Conservation (phyloP, 768 basidiomycete genomes). For the Daedalea quercina region DNA sequence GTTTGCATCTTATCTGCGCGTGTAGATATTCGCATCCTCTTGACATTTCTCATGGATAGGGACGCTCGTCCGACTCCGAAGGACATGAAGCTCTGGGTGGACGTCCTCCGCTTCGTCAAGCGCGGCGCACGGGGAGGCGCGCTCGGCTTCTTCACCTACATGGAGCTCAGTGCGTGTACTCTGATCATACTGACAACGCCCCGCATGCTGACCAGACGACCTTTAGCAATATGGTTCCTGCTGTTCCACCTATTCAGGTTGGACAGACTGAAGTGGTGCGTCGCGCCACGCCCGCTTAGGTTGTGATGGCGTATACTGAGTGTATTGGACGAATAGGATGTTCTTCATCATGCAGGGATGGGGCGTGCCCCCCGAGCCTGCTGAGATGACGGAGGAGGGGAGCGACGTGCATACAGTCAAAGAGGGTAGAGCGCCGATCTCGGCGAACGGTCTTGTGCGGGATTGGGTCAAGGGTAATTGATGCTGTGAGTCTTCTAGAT, state of each 20-base stretch:
- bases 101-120: slow-evolving; percentile 44
- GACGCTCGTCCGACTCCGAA: slow-evolving; percentile 35
- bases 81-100: slow-evolving; percentile 55
- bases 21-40: slow-evolving; percentile 40
- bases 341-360: slow-evolving; percentile 45
- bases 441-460: not conserved
- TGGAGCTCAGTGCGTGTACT: slow-evolving; percentile 40
- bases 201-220: not conserved
- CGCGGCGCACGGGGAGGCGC: slow-evolving; percentile 39
- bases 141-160: slow-evolving; percentile 50
- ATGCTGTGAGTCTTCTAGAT: no score
- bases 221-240: slow-evolving; percentile 32
- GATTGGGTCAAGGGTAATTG: not conserved
- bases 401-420: not conserved
- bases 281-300: not conserved
- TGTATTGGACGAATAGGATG: slow-evolving; percentile 22
- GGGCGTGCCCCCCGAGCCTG: slow-evolving; percentile 27
- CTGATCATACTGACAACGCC: not conserved
- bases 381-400: not conserved
- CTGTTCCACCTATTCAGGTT: slow-evolving; percentile 40
- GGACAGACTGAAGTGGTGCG: slow-evolving; percentile 37
- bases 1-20: not conserved
- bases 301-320: not conserved
- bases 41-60: slow-evolving; percentile 41
- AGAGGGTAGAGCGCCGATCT: not conserved